A percentile compares a stretch with the other conserved stretches of the same genome.
phyloP scores from a whole-genome alignment of 2,329 filamentous ascomycete genomes.

The Fusarium sublunatum region DNA sequence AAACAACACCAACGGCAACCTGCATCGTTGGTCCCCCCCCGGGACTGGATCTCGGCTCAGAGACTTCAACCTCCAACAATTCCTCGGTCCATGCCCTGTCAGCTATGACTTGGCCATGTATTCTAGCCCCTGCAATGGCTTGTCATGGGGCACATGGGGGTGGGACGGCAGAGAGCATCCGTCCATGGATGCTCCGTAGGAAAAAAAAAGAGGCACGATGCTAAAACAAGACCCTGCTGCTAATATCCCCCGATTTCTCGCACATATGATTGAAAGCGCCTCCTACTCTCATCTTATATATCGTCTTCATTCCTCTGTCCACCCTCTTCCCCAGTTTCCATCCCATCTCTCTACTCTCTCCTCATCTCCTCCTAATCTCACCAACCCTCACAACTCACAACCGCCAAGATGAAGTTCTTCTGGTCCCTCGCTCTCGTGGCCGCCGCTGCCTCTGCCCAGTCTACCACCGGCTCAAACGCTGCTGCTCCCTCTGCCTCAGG shows the following conservation, averaged over 20 bases:
- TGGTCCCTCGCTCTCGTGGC: constrained; percentile 55
- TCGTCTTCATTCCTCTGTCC: constrained; percentile 16
- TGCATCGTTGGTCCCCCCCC: constrained; percentile 10
- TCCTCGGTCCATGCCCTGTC: constrained; percentile 2
- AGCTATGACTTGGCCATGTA: neutral
- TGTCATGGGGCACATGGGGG: constrained; percentile 26
- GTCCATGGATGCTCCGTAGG: constrained; percentile 8
- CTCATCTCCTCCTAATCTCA: constrained; percentile 1
- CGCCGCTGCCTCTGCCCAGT: constrained; percentile 51
- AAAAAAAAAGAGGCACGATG: constrained; percentile 25
- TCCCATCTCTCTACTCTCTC: neutral
- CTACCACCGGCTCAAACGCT: constrained; percentile 42
- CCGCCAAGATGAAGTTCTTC: constrained; percentile 59
- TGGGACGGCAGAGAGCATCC: constrained; percentile 36
- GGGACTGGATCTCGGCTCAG: constrained; percentile 6
- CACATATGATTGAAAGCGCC: constrained; percentile 37
- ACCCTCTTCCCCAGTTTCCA: neutral
- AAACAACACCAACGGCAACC: constrained; percentile 16
- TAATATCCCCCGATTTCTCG: constrained; percentile 38
- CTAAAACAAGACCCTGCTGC: constrained; percentile 30
- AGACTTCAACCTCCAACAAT: constrained; percentile 6
- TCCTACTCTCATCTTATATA: constrained; percentile 9
- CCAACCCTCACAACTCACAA: constrained; percentile 9
- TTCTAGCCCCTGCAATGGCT: constrained; percentile 10
- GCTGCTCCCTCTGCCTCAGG: constrained; percentile 47